These are phyloP conservation scores for Tausonia pullulans DNA, from an alignment of 1,284 basidiomycete species.

Conservation along the genomic window DNA sequence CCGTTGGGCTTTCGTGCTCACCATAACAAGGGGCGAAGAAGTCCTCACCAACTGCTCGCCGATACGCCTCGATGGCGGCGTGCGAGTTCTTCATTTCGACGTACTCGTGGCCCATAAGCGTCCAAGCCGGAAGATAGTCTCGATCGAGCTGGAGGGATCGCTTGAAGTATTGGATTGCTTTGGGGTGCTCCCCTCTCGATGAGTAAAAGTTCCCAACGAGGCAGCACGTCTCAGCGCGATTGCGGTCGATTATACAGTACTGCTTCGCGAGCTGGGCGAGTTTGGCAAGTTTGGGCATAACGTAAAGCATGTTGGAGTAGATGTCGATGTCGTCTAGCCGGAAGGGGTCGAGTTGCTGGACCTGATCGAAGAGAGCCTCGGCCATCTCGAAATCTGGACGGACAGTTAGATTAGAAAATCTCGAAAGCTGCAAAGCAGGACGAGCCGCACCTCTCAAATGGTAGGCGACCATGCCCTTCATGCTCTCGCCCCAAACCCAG, in stretches of 20 bases:
- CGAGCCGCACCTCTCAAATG: slow-evolving; percentile 62
- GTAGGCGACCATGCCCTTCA: slow-evolving; percentile 55
- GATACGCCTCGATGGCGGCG: slow-evolving; percentile 95
- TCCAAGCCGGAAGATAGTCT: slow-evolving; percentile 94
- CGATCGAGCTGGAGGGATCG: slow-evolving; percentile 87
- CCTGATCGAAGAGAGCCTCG: slow-evolving; percentile 68
- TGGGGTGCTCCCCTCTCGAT: slow-evolving; percentile 81
- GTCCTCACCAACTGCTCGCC: slow-evolving; percentile 75
- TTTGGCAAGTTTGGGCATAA: slow-evolving; percentile 78
- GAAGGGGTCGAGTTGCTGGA: slow-evolving; percentile 70
- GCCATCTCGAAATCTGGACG: slow-evolving; percentile 69
- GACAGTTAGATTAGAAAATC: neutral
- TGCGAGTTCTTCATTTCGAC: slow-evolving; percentile 98
- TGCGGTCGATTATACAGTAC: slow-evolving; percentile 74
- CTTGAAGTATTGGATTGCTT: slow-evolving; percentile 90
- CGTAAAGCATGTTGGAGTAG: slow-evolving; percentile 94
- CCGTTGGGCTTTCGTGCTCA: neutral
- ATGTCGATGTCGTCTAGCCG: slow-evolving; percentile 92
- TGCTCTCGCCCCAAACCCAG: slow-evolving; percentile 14
- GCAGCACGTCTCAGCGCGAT: slow-evolving; percentile 88
- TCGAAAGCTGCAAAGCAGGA: neutral
- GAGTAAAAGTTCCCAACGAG: slow-evolving; percentile 96
- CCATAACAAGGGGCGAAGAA: neutral
- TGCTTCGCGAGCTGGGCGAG: slow-evolving; percentile 86
- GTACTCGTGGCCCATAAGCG: slow-evolving; percentile 98